Evolutionary conservation across 2,329 filamentous ascomycete species (phyloP).

Genomic region (Aspergillus tamarii): DNA sequence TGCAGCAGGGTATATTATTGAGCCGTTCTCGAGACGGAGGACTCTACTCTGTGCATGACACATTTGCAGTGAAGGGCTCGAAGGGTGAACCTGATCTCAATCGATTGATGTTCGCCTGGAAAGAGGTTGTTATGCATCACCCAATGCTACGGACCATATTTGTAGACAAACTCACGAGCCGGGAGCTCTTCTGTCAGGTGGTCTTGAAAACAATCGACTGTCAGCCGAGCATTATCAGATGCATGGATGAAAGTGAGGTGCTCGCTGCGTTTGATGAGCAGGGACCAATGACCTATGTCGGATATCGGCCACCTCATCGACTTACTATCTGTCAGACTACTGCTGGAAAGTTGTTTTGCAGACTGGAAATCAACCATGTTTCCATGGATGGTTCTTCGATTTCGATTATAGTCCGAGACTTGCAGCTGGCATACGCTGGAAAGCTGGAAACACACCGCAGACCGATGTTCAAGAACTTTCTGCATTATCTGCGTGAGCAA

Average conservation of each 20-base stretch:
- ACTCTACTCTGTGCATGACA: constrained; percentile 43
- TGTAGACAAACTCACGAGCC: constrained; percentile 36
- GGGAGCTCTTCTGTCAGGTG: constrained; percentile 38
- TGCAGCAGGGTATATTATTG: constrained; percentile 43
- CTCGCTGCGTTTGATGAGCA: constrained; percentile 35
- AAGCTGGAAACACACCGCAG: constrained; percentile 41
- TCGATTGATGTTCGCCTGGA: constrained; percentile 34
- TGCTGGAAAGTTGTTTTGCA: constrained; percentile 44
- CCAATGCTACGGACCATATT: constrained; percentile 44
- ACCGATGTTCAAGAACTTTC: constrained; percentile 41
- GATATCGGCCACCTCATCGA: constrained; percentile 46
- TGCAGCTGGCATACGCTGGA: constrained; percentile 50
- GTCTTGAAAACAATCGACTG: constrained; percentile 36
- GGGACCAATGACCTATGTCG: constrained; percentile 28
- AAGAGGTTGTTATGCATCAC: constrained; percentile 35
- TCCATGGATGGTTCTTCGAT: constrained; percentile 57
- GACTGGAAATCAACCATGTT: constrained; percentile 56
- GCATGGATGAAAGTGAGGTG: constrained; percentile 33
- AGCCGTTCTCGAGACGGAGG: constrained; percentile 36
- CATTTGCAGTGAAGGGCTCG: constrained; percentile 35
- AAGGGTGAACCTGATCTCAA: constrained; percentile 30
- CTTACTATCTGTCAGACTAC: constrained; percentile 50
- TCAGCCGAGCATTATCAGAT: constrained; percentile 33
- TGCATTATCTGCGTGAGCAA: constrained; percentile 33
- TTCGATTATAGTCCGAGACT: constrained; percentile 51